Evolutionary conservation across 768 basidiomycete species (phyloP).

Genomic region (Boletus reticuloceps): DNA sequence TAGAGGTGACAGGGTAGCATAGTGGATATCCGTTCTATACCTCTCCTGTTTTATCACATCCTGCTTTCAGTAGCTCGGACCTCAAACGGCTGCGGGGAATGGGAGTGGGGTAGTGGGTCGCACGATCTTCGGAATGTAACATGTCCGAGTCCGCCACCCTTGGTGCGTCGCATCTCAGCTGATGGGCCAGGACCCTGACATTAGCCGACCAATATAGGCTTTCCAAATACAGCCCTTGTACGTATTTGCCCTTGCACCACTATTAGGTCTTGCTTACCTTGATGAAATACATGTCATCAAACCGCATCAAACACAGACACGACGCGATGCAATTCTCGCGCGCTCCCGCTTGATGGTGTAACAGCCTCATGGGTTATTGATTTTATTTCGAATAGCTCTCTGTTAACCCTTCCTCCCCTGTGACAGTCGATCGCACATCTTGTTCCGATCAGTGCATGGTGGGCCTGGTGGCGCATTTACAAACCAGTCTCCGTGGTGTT

Average conservation of each 20-base stretch:
- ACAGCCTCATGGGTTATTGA: slow-evolving; percentile 18
- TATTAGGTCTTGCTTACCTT: slow-evolving; percentile 15
- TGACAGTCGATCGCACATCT: slow-evolving; percentile 22
- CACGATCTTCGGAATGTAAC: background rate
- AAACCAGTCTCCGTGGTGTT: slow-evolving; percentile 25
- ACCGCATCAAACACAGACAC: slow-evolving; percentile 11
- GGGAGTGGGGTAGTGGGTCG: background rate
- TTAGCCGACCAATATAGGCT: slow-evolving; percentile 2
- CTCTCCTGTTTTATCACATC: slow-evolving; percentile 2
- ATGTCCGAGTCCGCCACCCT: background rate
- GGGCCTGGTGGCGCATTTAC: slow-evolving; percentile 17
- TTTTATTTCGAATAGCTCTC: slow-evolving; percentile 6
- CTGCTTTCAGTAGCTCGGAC: background rate
- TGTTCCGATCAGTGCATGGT: slow-evolving; percentile 25
- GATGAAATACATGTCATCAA: slow-evolving; percentile 16
- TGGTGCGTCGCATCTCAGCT: slow-evolving; percentile 5
- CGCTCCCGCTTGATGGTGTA: slow-evolving; percentile 15
- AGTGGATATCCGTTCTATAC: slow-evolving; percentile 1
- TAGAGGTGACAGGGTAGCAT: slow-evolving; percentile 1
- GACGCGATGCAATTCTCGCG: slow-evolving; percentile 4
- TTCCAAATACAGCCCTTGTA: slow-evolving; percentile 27
- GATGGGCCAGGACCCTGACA: slow-evolving; percentile 4
- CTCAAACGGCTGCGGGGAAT: slow-evolving; percentile 6
- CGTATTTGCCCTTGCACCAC: slow-evolving; percentile 23
- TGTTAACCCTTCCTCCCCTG: background rate